Percentiles rank a stretch among this genome's conserved stretches.
Conservation (phyloP, 2,329 filamentous ascomycete genomes). For the Aspergillus aculeatus region DNA sequence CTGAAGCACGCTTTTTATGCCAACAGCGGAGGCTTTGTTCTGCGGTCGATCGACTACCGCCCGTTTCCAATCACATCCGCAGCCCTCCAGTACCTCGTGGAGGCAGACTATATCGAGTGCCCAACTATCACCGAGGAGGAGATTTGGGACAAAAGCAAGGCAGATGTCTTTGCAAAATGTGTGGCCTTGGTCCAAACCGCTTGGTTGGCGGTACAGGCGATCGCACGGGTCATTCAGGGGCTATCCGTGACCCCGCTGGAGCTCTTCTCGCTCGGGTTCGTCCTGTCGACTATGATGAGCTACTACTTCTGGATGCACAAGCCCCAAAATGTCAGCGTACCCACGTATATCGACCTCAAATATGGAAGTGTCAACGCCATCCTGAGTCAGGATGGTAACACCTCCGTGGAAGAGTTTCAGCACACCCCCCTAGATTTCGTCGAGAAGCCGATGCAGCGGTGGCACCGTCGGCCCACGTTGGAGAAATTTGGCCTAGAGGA, state of each 20-base stretch:
- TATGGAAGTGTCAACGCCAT: neutral
- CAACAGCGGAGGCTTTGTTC: conserved; percentile 5
- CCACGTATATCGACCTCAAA: neutral
- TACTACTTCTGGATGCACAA: conserved; percentile 9
- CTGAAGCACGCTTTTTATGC: conserved; percentile 6
- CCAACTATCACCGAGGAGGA: conserved; percentile 1
- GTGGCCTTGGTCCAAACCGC: conserved; percentile 2
- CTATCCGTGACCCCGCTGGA: conserved; percentile 1
- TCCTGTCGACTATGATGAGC: conserved; percentile 2
- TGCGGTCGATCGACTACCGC: neutral
- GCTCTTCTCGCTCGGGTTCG: conserved; percentile 2
- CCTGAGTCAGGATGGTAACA: neutral
- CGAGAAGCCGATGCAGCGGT: neutral
- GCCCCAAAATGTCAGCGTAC: conserved; percentile 4
- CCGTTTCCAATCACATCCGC: neutral
- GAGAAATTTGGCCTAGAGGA: neutral
- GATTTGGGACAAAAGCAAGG: conserved; percentile 6
- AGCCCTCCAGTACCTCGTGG: conserved; percentile 1
- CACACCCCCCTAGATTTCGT: conserved; percentile 3
- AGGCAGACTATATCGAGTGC: neutral
- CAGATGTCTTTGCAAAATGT: conserved; percentile 1
- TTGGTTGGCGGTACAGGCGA: conserved; percentile 3
- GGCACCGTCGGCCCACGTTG: neutral
- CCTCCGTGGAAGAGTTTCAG: neutral
- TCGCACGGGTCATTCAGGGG: neutral